Percentiles rank a stretch among this genome's conserved stretches.
These are phyloP conservation scores for Saccharomycopsis babjevae DNA, from an alignment of 805 yeast genomes.

Conservation along the genomic window DNA sequence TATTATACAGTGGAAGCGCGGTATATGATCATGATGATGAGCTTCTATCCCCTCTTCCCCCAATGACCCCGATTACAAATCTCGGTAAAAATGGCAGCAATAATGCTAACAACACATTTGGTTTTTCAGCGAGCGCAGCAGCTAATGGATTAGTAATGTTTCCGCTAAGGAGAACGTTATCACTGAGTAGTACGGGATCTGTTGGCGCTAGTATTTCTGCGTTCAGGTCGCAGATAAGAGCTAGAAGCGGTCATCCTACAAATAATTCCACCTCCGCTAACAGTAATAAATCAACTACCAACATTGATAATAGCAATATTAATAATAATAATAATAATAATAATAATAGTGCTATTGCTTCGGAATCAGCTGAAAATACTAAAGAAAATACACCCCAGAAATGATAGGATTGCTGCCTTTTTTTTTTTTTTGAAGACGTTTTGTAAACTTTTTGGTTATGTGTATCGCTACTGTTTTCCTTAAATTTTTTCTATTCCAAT, in stretches of 20 bases:
- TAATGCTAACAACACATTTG: neutral
- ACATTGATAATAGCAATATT: neutral
- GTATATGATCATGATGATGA: neutral
- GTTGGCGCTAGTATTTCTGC: neutral
- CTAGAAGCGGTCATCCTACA: neutral
- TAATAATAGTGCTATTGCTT: neutral
- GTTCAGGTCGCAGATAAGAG: neutral
- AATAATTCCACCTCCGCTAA: neutral
- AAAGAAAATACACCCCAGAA: neutral
- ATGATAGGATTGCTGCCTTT: neutral
- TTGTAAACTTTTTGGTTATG: neutral
- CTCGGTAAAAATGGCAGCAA: neutral
- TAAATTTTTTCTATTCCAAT: neutral
- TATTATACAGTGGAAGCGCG: neutral
- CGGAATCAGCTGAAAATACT: neutral
- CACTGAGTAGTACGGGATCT: constrained; percentile 1
- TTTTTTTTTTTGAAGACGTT: neutral
- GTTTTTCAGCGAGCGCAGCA: neutral
- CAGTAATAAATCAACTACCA: neutral
- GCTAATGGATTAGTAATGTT: constrained; percentile 10
- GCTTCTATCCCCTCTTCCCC: neutral
- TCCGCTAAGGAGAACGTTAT: constrained; percentile 11
- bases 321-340: neutral
- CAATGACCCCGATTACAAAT: neutral
- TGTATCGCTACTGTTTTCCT: neutral